A percentile compares a stretch with the other conserved stretches of the same genome.
Conservation (phyloP, 2,329 filamentous ascomycete species). For the Gaeumannomyces tritici region DNA sequence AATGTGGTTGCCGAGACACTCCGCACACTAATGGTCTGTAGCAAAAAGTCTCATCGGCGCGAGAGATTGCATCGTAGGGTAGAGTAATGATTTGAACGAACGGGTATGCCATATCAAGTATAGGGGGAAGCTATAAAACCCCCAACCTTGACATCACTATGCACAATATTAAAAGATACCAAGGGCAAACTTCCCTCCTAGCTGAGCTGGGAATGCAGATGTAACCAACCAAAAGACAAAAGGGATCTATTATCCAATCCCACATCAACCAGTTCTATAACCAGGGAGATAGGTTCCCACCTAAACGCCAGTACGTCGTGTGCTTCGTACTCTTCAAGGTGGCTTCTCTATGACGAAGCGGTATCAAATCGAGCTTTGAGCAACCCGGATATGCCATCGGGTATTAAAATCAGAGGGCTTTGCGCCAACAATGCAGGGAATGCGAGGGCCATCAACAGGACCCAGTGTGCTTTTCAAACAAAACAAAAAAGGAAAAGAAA, state of each 20-base stretch:
- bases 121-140: no score
- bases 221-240: background rate
- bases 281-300: background rate
- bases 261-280: background rate
- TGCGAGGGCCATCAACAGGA: background rate
- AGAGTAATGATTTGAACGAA: no score
- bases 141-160: no score
- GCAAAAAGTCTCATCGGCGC: no score
- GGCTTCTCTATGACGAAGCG: background rate
- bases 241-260: background rate
- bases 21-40: no score
- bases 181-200: background rate
- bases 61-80: no score
- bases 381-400: background rate
- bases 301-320: background rate
- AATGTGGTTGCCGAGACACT: background rate
- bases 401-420: background rate
- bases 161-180: background rate
- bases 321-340: background rate
- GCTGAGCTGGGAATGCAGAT: background rate
- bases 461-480: constrained; percentile 8
- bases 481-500: background rate
- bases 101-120: no score
- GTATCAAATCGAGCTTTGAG: background rate
- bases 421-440: background rate